Evolutionary conservation across 2,329 filamentous ascomycete genomes (phyloP).

Genomic region (Biscogniauxia sp.): DNA sequence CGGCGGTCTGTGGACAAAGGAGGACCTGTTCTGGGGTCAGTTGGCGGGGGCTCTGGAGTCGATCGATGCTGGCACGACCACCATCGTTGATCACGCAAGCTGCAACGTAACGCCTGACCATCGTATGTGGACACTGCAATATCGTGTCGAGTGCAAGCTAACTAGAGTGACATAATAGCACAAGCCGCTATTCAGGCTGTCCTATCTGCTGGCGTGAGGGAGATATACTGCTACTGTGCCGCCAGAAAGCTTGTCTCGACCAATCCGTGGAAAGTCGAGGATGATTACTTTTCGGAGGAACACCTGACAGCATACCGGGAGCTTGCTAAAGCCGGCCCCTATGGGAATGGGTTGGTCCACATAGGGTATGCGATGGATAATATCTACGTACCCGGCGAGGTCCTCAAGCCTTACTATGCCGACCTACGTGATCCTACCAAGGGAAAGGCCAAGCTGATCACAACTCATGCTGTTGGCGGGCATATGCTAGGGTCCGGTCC

Average conservation of each 20-base stretch:
- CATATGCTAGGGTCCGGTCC: slow-evolving; percentile 9
- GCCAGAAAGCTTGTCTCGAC: slow-evolving; percentile 31
- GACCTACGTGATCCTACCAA: slow-evolving; percentile 31
- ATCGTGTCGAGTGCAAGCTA: slow-evolving; percentile 5
- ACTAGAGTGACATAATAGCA: slow-evolving; percentile 13
- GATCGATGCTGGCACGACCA: slow-evolving; percentile 42
- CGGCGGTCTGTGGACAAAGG: slow-evolving; percentile 34
- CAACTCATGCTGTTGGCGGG: slow-evolving; percentile 35
- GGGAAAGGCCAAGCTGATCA: slow-evolving; percentile 38
- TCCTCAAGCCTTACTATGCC: slow-evolving; percentile 36
- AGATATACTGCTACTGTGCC: slow-evolving; percentile 13
- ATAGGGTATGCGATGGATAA: slow-evolving; percentile 45
- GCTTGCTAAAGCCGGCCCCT: slow-evolving; percentile 32
- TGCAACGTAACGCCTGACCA: slow-evolving; percentile 32
- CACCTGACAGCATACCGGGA: slow-evolving; percentile 36
- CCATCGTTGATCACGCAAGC: slow-evolving; percentile 39
- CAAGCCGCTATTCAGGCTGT: slow-evolving; percentile 39
- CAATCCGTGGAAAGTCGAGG: slow-evolving; percentile 26
- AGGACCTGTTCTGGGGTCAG: slow-evolving; percentile 48
- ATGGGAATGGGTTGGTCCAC: slow-evolving; percentile 35
- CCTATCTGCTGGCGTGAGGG: slow-evolving; percentile 36
- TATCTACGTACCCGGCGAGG: slow-evolving; percentile 37
- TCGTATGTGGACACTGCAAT: slow-evolving; percentile 23
- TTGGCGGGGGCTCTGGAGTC: slow-evolving; percentile 39
- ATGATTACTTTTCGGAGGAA: slow-evolving; percentile 34